Evolutionary conservation across 805 yeast species (phyloP).

Genomic region (Candida maesae): DNA sequence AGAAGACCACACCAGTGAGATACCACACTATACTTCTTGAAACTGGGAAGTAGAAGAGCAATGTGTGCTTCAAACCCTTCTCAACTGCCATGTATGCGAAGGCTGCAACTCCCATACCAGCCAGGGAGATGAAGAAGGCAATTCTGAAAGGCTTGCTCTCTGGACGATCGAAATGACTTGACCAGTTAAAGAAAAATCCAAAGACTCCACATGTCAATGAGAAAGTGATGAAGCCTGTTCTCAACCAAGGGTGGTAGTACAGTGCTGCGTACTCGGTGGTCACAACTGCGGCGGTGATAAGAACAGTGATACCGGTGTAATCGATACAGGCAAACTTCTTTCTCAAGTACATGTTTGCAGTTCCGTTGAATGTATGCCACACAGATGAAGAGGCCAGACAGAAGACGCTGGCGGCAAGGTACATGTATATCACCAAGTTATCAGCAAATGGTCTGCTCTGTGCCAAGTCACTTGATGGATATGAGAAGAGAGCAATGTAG

Average conservation of each 20-base stretch:
- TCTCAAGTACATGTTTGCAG: slow-evolving; percentile 58
- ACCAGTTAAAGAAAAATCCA: slow-evolving; percentile 85
- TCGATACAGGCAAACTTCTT: slow-evolving; percentile 87
- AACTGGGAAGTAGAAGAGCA: slow-evolving; percentile 61
- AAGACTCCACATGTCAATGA: slow-evolving; percentile 63
- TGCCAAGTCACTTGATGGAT: slow-evolving; percentile 57
- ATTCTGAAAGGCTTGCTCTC: slow-evolving; percentile 79
- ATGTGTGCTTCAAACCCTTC: slow-evolving; percentile 52
- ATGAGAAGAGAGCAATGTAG: slow-evolving; percentile 55
- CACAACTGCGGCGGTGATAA: slow-evolving; percentile 85
- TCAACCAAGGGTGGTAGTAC: slow-evolving; percentile 50
- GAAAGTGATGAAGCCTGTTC: slow-evolving; percentile 50
- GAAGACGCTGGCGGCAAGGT: slow-evolving; percentile 66
- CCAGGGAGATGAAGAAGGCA: slow-evolving; percentile 72
- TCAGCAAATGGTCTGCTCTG: slow-evolving; percentile 36
- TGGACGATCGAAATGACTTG: slow-evolving; percentile 86
- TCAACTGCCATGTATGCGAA: slow-evolving; percentile 50
- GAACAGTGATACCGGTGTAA: slow-evolving; percentile 87
- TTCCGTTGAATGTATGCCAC: slow-evolving; percentile 91
- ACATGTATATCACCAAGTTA: slow-evolving; percentile 55
- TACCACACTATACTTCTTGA: slow-evolving; percentile 72
- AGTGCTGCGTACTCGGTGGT: slow-evolving; percentile 82
- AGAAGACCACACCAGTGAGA: slow-evolving; percentile 76
- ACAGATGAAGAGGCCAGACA: slow-evolving; percentile 76
- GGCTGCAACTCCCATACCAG: slow-evolving; percentile 70